Percentiles rank a stretch among this genome's conserved stretches.
phyloP scores from a whole-genome alignment of 1,284 basidiomycete genomes.

The Leccinum pallidistipes region DNA sequence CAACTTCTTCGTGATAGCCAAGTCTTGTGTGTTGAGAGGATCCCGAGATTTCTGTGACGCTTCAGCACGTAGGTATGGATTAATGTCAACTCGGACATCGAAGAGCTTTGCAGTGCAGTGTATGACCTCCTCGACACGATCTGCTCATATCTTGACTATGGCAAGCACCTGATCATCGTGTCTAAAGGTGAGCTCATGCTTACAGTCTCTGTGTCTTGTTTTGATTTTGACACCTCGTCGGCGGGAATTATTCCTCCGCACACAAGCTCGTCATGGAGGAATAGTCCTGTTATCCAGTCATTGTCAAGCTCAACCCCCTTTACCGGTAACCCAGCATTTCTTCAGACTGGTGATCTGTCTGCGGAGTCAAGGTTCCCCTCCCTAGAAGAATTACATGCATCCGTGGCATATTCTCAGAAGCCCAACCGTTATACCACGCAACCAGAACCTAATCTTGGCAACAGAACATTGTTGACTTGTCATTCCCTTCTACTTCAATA shows the following conservation, averaged over 20 bases:
- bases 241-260: slow-evolving; percentile 66
- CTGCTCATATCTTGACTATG: slow-evolving; percentile 76
- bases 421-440: slow-evolving; percentile 20
- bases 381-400: slow-evolving; percentile 72
- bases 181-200: slow-evolving; percentile 54
- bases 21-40: slow-evolving; percentile 61
- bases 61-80: too few relatives aligned
- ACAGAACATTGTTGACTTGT: slow-evolving; percentile 23
- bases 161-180: slow-evolving; percentile 65
- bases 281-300: slow-evolving; percentile 15
- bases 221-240: slow-evolving; percentile 28
- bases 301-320: slow-evolving; percentile 22
- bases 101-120: slow-evolving; percentile 73
- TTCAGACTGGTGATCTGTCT: slow-evolving; percentile 42
- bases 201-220: neutral
- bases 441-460: slow-evolving; percentile 14
- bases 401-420: slow-evolving; percentile 40
- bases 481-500: slow-evolving; percentile 22
- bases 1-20: slow-evolving; percentile 54
- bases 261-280: slow-evolving; percentile 21
- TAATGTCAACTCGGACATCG: slow-evolving; percentile 55
- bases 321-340: slow-evolving; percentile 16
- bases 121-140: slow-evolving; percentile 71
- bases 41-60: slow-evolving; percentile 64
- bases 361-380: slow-evolving; percentile 75